Conservation (phyloP, 129 eudicot genomes). For the Erigeron canadensis region DNA sequence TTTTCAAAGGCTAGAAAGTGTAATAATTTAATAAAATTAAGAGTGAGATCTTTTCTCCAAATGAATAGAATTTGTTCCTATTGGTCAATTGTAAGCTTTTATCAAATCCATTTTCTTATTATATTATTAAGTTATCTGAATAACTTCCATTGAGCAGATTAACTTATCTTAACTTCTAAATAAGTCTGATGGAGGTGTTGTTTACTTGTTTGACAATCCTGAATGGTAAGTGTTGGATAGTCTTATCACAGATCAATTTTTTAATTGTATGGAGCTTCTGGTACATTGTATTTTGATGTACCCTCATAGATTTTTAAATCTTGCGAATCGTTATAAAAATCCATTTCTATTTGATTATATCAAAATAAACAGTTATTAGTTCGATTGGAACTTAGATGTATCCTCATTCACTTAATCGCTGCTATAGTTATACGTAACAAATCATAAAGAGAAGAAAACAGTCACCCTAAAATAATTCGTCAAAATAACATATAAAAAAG, state of each 20-base stretch:
- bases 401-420: background rate
- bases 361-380: background rate
- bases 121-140: conserved; percentile 1
- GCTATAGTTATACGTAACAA: background rate
- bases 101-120: too few relatives aligned
- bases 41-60: too few relatives aligned
- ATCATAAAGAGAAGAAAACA: background rate
- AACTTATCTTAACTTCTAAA: background rate
- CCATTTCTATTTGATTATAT: background rate
- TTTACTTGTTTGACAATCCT: background rate
- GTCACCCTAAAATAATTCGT: background rate
- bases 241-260: background rate
- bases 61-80: too few relatives aligned
- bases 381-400: conserved; percentile 1
- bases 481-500: background rate
- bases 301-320: background rate
- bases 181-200: background rate
- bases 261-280: background rate
- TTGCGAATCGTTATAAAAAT: background rate
- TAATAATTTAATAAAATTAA: background rate
- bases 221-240: conserved; percentile 7
- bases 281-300: background rate
- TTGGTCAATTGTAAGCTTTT: too few relatives aligned
- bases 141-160: background rate
- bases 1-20: background rate